Evolutionary conservation across 257 asterid genomes (phyloP), one percentile per base, ranked within the genome.

Genomic region (Solanum paucissectum): DNA sequence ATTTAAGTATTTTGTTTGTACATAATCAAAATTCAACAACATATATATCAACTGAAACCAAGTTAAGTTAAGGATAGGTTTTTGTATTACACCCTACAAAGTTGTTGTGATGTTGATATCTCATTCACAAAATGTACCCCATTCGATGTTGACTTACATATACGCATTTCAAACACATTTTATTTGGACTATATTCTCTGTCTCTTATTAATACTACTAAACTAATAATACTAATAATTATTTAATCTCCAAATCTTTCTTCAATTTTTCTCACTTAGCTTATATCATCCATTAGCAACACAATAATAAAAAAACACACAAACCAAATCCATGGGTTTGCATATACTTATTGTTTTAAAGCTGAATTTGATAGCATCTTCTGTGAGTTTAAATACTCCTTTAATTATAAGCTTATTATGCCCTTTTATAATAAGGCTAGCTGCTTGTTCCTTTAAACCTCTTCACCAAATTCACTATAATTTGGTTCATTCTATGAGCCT

Each of bases 271-370:
- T 44, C 66, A 81, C 85, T 81, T 49, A 49, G 52, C 23, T 55
- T 29, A 46, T 11, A 75, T 12, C 5, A 77, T 46, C 27, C 85
- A 46, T 46, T 18, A 55, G 11, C n/a, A 2, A 18, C n/a, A 55
- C 64, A 55, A 55, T 7, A 55, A 55, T 6, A 38, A 38, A 25
- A 18, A 40, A 0, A 38, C 2, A 14, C 71, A 55, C 64, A 55
- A 55, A 55, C 64, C 64, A 91, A 94, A 72, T 25, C 91, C 49
- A 93, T 94, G 94, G 93, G 77, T 40, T 79, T 91, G 21, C 91
- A 91, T 75, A 37, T 91, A 88, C 88, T 88, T 87, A 87, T 87
- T 75, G 87, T 91, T 38, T 93, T 94, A 36, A 94, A 94, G 93
- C 87, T 89, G 87, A 74, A 91, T 66, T 81, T 93, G 34, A 12